These are phyloP conservation scores for Eucalyptus pauciflora DNA, from an alignment of 345 rosid genomes.

Conservation along the genomic window DNA sequence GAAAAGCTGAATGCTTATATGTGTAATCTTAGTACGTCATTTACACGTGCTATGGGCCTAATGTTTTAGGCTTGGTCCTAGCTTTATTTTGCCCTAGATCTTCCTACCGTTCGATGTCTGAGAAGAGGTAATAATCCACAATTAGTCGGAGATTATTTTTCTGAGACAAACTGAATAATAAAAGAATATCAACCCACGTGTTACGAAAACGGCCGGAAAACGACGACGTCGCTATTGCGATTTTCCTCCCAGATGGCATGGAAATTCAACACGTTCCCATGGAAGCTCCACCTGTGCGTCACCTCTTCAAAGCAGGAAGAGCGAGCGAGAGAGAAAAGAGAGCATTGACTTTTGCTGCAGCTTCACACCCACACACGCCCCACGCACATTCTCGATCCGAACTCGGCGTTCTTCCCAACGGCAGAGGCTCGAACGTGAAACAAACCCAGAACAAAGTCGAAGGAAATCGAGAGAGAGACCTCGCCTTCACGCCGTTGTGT, in stretches of 20 bases:
- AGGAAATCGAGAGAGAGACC: background rate
- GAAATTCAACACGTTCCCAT: background rate
- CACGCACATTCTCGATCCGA: background rate
- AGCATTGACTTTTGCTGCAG: background rate
- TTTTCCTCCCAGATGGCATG: background rate
- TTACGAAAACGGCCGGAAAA: background rate
- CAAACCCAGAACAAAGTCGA: background rate
- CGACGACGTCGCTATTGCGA: background rate
- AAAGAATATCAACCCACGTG: background rate
- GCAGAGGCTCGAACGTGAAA: background rate
- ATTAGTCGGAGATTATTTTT: background rate
- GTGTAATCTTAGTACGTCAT: background rate
- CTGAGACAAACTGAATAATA: background rate
- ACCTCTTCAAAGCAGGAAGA: background rate
- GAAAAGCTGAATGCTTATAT: fast-evolving
- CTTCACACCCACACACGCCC: background rate
- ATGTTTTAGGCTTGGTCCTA: background rate
- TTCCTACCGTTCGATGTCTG: background rate
- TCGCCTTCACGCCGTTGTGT: background rate
- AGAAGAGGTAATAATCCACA: background rate
- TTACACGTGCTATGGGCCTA: background rate
- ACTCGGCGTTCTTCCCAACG: background rate
- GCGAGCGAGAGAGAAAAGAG: background rate
- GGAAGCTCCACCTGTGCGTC: background rate
- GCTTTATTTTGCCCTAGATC: background rate